Conservation (phyloP, 83 land plant species). For the Diphasiastrum complanatum region DNA sequence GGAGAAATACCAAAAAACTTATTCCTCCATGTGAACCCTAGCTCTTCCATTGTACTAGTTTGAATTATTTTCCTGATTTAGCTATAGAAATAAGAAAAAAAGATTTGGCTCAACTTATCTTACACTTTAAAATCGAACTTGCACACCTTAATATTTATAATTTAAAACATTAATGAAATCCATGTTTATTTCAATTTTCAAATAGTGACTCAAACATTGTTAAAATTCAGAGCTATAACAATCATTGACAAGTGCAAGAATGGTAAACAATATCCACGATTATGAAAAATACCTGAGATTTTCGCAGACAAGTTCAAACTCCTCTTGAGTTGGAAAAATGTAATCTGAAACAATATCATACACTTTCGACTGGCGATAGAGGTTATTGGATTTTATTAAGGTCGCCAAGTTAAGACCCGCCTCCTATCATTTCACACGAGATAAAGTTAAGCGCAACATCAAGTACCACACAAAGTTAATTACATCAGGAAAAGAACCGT, state of each 20-base stretch:
- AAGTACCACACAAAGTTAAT: neutral
- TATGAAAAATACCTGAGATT: neutral
- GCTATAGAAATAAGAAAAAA: too few relatives aligned
- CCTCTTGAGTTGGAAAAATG: slow-evolving; percentile 54
- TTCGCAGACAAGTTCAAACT: slow-evolving; percentile 41
- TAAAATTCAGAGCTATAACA: neutral
- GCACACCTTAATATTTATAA: too few relatives aligned
- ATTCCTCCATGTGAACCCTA: too few relatives aligned
- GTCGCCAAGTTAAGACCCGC: slow-evolving; percentile 59
- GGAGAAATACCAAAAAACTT: too few relatives aligned
- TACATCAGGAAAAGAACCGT: neutral
- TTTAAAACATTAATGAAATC: too few relatives aligned
- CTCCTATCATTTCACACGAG: slow-evolving; percentile 42
- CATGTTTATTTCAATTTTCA: too few relatives aligned
- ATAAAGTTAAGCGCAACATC: neutral
- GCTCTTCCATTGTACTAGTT: too few relatives aligned
- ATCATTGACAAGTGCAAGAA: neutral
- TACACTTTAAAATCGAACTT: too few relatives aligned
- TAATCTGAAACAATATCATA: slow-evolving; percentile 55
- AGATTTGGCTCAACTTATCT: too few relatives aligned
- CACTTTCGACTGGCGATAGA: slow-evolving; percentile 62
- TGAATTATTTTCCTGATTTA: too few relatives aligned
- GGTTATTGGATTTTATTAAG: slow-evolving; percentile 48
- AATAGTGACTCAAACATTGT: too few relatives aligned
- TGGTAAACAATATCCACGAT: neutral